Conservation (phyloP, 2,329 filamentous ascomycete species). For the Seiridium unicorne region DNA sequence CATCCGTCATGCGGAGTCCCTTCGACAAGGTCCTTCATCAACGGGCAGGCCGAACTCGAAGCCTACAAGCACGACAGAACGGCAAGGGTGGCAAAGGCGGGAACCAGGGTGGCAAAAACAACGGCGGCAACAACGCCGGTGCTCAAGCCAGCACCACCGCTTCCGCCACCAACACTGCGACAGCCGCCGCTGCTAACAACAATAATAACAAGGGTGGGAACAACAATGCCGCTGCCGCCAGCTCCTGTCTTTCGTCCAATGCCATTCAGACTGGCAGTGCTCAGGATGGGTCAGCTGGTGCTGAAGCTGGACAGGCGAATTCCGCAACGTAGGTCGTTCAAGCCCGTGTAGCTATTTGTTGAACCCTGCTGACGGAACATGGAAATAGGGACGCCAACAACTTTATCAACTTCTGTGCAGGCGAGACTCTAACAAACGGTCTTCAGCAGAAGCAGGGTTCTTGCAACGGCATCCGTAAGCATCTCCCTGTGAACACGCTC, state of each 20-base stretch:
- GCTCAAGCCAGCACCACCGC: slow-evolving; percentile 17
- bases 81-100: slow-evolving; percentile 17
- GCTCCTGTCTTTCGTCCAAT: slow-evolving; percentile 36
- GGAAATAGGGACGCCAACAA: slow-evolving; percentile 51
- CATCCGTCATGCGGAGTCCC: slow-evolving; percentile 38
- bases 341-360: background rate
- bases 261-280: slow-evolving; percentile 50
- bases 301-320: slow-evolving; percentile 45
- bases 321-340: slow-evolving; percentile 46
- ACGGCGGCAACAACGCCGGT: slow-evolving; percentile 21
- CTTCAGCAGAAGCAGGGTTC: slow-evolving; percentile 56
- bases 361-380: slow-evolving; percentile 3
- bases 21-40: slow-evolving; percentile 27
- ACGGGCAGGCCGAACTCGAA: slow-evolving; percentile 22
- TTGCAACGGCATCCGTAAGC: slow-evolving; percentile 62
- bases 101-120: slow-evolving; percentile 14
- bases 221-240: slow-evolving; percentile 16
- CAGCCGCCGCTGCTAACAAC: slow-evolving; percentile 12
- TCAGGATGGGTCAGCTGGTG: slow-evolving; percentile 23
- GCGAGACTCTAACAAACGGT: slow-evolving; percentile 58
- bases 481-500: background rate
- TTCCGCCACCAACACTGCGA: slow-evolving; percentile 8
- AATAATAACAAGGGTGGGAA: slow-evolving; percentile 20
- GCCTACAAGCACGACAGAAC: slow-evolving; percentile 40
- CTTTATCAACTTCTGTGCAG: slow-evolving; percentile 63